Evolutionary conservation across 345 rosid species (phyloP), one percentile per base, ranked within the genome.

Genomic region (Melastoma malabathricum): DNA sequence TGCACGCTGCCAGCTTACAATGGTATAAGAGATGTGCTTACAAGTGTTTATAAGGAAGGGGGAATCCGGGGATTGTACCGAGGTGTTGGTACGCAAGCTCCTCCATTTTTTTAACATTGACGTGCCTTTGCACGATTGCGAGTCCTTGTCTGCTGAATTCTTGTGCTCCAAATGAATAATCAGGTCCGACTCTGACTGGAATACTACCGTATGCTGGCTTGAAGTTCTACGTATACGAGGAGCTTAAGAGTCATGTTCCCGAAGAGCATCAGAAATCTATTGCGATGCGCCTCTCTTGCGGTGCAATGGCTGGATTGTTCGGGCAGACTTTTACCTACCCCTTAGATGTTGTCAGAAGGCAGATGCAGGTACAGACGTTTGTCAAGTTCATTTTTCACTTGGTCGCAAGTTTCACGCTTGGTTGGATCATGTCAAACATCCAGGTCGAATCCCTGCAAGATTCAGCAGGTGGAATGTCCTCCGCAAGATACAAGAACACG

Each of bases 301-400:
- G 98, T 57, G 98, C 95, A 16, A 58, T 87, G 18, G 98, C 98
- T 65, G 98, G 96, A 55, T 68, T 92, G 62, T 66, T 92, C 53
- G 98, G 98, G 47, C 98, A 92, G 72, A 87, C 95, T 54, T 63
- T 87, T 29, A 92, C 98, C 18, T 92, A 92, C 65, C 98, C 98
- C 10, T 62, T 92, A 61, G 95, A 92, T 75, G 98, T 92, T 62
- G 96, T 92, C 46, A 75, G 96, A 70, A 77, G 98, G 63, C 98
- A 92, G 72, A 92, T 92, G 98, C 98, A 87, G 98, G 98, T 92
- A 69, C 38, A n/a, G 13, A 12, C 9, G 12, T 9, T 34, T 12
- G 12, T 12, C 41, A 0, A 7, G 41, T 22, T 22, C 2, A 22
- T 22, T 22, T 22, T 22, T 22, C 2, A 1, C 25, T 22, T 4